Base-by-base conservation (phyloP, 331 rosid genomes). In the Phaseolus coccineus region DNA sequence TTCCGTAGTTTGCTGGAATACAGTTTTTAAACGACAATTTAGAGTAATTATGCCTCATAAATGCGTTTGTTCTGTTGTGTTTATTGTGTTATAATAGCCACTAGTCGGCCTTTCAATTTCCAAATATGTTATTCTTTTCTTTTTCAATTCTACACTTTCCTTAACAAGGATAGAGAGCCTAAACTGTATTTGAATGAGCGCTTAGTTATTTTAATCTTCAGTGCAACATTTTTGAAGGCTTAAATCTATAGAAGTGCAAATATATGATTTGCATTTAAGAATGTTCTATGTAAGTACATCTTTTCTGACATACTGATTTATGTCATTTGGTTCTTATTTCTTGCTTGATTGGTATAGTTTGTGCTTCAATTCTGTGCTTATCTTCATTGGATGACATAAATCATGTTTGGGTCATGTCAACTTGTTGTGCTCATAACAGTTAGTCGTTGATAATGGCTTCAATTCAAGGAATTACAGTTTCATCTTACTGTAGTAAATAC, bases 311-410 rank as follows among this genome's bases (percentile, higher is more conserved):
- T 59, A n/a, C 35, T 62, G 44, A 73, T 70, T 75, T 9, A 52
- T 59, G 68, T 48, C 22, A 61, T 51, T 69, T 52, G 22, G 55
- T 58, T 63, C 75, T 69, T 62, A 19, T 76, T 50, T 35, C 73
- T 59, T 76, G 47, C 16, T 65, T 37, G 58, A 35, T 65, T 37
- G 58, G 24, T 35, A 8, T 50, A 64, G 16, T 30, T 5, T 51
- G 27, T 76, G 8, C 47, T 61, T 47, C 11, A 39, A 28, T 74
- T 46, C 48, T 61, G 12, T 3, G 50, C 55, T 65, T 48, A 13
- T 50, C 19, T 31, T 14, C 3, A 1, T 9, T 50, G 28, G 53
- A 22, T 77, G 73, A 25, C 39, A 76, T 48, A 65, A 64, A 53
- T 8, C 37, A 63, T 37, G 30, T 51, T 77, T 77, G 37, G 22